Evolutionary conservation across 2,329 filamentous ascomycete species (phyloP), one percentile per base, ranked within the genome.

Genomic region (Knoxdaviesia capensis): DNA sequence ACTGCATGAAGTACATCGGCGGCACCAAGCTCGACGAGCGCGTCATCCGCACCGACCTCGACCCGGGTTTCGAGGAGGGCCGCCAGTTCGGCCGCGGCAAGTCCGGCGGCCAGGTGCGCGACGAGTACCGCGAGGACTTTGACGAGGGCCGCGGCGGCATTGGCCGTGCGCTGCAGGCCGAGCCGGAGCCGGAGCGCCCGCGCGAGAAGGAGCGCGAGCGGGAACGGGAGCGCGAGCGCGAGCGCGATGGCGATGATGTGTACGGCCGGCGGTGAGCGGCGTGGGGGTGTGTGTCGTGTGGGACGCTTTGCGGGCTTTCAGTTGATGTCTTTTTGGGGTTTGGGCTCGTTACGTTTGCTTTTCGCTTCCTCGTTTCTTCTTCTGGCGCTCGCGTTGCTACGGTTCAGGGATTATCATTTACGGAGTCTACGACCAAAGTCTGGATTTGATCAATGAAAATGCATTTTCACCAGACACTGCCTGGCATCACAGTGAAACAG

Each of bases 1-100:
- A 98, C 59, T 96, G 88, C 62, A 79, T 98, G 77, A 98, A 96
- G 63, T 98, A 96, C 58, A 80, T 98, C 53, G 90, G 90, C 43
- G 90, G 90, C 44, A 98, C 90, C 34, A 98, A 98, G 66, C 73
- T 98, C 38, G 90, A 98, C 59, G 90, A 98, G 68, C 78, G 90
- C 52, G 80, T 98, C 55, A 94, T 98, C 55, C 73, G 90, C 46
- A 94, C 88, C 29, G 90, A 98, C 63, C 61, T 96, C 40, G 90
- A 98, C 55, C 87, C 92, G 32, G 90, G 90, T 3, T 98, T 98
- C 52, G 77, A 87, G 51, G 90, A 98, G 64, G 90, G 90, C 6
- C 74, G 90, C 46, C 90, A 98, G 63, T 98, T 94, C 58, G 90
- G 86, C 47, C 77, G 88, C 42, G 88, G 88, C 53, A 94, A 93